phyloP scores from a whole-genome alignment of 2,329 filamentous ascomycete species.

The Escovopsis sp. region DNA sequence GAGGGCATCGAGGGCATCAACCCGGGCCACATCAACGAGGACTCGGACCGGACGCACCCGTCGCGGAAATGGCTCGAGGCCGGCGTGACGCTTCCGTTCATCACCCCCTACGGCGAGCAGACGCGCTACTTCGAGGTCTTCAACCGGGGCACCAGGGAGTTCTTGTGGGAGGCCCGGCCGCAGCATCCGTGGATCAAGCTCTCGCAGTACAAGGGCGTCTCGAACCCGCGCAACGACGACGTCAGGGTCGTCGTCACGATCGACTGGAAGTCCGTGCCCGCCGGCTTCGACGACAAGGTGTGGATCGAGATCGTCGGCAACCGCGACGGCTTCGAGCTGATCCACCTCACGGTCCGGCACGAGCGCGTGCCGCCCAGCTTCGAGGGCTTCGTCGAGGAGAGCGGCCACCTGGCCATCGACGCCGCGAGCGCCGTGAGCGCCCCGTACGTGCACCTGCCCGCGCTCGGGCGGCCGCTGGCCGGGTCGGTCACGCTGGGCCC shows the following conservation, averaged over 20 bases:
- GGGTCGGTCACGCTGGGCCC: conserved; percentile 9
- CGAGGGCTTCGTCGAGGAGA: conserved; percentile 20
- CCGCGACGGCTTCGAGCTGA: conserved; percentile 23
- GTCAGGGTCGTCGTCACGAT: conserved; percentile 16
- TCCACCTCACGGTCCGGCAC: conserved; percentile 12
- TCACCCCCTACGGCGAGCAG: conserved; percentile 18
- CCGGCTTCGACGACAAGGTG: conserved; percentile 27
- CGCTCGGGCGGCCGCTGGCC: conserved; percentile 14
- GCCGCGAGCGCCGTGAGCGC: conserved; percentile 12
- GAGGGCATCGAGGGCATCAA: conserved; percentile 20
- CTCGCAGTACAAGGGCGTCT: conserved; percentile 14
- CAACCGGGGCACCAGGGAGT: conserved; percentile 17
- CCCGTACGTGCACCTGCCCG: conserved; percentile 15
- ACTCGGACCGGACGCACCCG: conserved; percentile 34
- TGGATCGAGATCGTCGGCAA: conserved; percentile 20
- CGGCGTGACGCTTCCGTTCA: conserved; percentile 15
- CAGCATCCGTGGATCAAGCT: conserved; percentile 21
- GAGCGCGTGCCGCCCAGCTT: conserved; percentile 17
- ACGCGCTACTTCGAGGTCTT: conserved; percentile 22
- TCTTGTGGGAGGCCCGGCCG: conserved; percentile 15
- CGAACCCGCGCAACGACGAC: conserved; percentile 18
- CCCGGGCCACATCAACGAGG: conserved; percentile 32
- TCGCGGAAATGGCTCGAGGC: conserved; percentile 19
- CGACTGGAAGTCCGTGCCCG: conserved; percentile 23
- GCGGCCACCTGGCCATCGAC: conserved; percentile 20